Evolutionary conservation across 768 basidiomycete species (phyloP), one percentile per base, ranked within the genome.

Genomic region (Xerocomus brunneocitrinus): DNA sequence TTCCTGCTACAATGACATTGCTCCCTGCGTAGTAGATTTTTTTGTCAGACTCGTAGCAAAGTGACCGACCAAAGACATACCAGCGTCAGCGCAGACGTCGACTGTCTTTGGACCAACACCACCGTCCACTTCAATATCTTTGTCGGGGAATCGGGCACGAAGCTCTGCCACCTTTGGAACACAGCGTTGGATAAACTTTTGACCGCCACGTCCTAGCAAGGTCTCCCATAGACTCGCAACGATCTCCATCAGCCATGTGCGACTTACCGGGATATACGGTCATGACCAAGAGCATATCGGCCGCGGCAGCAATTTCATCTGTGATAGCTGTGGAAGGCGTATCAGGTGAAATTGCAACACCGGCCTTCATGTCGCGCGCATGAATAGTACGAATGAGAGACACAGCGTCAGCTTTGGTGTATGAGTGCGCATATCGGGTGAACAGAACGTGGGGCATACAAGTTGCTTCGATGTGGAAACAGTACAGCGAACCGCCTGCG

Each of bases 1-100:
- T 98, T 12, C 97, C 97, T 12, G 97, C 95, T 28, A 99, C 97
- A 49, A 98, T 92, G 59, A 99, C 94, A 64, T 99, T 99, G 72
- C 93, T 94, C 22, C 95, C 95, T 95, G 59, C 39, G 41, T 12
- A 31, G 19, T 8, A 53, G 4, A 36, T 16, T 13, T 24, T 19
- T 57, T 40, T 38, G 47, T 41, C 31, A n/a, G 12, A 7, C 16
- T 5, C 40, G 42, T 9, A 22, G 27, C 50, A 25, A 35, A 25
- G n/a, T 25, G 12, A 34, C 3, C 5, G 27, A 51, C 31, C 41
- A 47, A 31, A 47, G 13, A 60, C 71, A 47, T 61, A 88, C 94
- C 95, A 36, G 95, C 97, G 52, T 90, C 74, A 2, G 97, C 95
- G 63, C 97, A 98, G 49, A 77, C 77, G 62, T 79, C 88, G 53